Evolutionary conservation across 1,284 basidiomycete species (phyloP), one percentile per base, ranked within the genome.

Genomic region (Microbotryomycetes sp.): DNA sequence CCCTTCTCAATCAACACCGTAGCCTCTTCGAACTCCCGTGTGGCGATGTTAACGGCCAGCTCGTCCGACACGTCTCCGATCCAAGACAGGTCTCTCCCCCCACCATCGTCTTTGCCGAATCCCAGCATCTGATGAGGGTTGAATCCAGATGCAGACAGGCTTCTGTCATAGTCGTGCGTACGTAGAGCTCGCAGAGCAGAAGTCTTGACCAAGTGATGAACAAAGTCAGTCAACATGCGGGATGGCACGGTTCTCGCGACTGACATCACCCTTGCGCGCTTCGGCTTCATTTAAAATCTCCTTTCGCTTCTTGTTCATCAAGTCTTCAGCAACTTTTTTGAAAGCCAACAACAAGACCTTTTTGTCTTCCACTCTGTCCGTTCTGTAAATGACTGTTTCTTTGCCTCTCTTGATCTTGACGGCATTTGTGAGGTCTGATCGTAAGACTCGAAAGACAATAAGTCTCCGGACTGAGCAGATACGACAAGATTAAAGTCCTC

Each of bases 341-440:
- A 97, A 92, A 58, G 92, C 88, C 0, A 84, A 77, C 19, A 98
- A 80, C 0, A 98, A 79, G 5, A 82, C 80, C 74, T 89, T 91
- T 80, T 98, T 98, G 71, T 97, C 92, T 32, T 85, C 80, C 0
- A 84, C 72, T 6, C 82, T 81, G 63, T 93, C 87, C 1, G 90
- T 89, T 36, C 92, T 84, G 75, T 92, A 97, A 9, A 98, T 92
- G 73, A 90, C 87, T 2, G 87, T 89, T 77, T 97, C 94, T 76
- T 94, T 94, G 7, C 88, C 87, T 58, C 93, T 84, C 68, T 88
- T 84, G 70, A 98, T 86, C 80, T 97, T 97, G 81, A 98, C 88
- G 1, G 96, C 93, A 72, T 97, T 96, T 19, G 86, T 89, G 79
- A 97, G 85, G 56, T 85, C 93, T 92, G 65, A 5, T 16, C 14